These are phyloP conservation scores for Pseudonitzschia delicatissima DNA, from an alignment of 108 stramenopile species.

Conservation along the genomic window DNA sequence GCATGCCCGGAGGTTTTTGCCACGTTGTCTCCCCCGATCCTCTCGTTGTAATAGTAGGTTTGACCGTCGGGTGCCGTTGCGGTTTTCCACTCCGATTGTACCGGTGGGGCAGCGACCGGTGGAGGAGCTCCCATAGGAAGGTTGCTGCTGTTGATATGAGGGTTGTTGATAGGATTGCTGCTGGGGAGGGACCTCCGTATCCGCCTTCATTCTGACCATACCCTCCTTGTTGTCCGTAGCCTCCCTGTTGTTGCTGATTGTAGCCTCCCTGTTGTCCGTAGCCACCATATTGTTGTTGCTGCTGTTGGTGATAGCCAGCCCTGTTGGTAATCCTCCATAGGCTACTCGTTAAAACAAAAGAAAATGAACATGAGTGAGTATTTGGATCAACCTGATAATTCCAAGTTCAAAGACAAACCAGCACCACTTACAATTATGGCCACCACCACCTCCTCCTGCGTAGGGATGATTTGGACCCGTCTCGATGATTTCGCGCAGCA, in stretches of 20 bases:
- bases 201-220: too few species aligned
- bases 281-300: conserved; percentile 35
- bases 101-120: conserved; percentile 2
- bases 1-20: conserved; percentile 86
- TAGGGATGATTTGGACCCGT: conserved; percentile 86
- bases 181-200: conserved; percentile 43
- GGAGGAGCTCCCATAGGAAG: conserved; percentile 24
- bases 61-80: conserved; percentile 72
- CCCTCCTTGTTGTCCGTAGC: conserved; percentile 38
- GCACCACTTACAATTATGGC: conserved; percentile 25
- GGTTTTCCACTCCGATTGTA: conserved; percentile 59
- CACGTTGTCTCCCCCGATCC: conserved; percentile 83
- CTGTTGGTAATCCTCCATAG: conserved; percentile 28
- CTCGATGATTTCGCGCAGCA: conserved; percentile 86
- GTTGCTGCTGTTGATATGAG: conserved; percentile 2
- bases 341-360: conserved; percentile 8
- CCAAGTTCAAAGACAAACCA: too few species aligned
- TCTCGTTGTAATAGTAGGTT: conserved; percentile 89
- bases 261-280: conserved; percentile 24
- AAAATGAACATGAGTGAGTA: background rate
- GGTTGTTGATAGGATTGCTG: conserved; percentile 12
- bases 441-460: conserved; percentile 62
- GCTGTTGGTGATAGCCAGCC: conserved; percentile 34
- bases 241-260: conserved; percentile 31
- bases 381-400: background rate